Evolutionary conservation across 1,284 basidiomycete genomes (phyloP).

Genomic region (Coniophora puteana): DNA sequence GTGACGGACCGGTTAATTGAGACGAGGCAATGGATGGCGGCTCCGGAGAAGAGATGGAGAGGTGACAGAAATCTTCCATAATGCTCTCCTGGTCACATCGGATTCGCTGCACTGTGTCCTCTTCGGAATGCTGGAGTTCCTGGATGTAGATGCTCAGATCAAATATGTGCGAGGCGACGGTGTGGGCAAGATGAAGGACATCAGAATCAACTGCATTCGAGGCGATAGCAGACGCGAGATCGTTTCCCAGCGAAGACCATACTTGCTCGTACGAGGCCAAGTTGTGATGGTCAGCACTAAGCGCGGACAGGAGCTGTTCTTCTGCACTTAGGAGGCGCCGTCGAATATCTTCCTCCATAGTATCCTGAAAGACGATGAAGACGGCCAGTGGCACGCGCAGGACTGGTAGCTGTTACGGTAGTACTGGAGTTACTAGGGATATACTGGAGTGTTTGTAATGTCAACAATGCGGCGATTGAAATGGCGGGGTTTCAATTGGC

Average conservation of each 20-base stretch:
- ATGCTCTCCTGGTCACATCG: background rate
- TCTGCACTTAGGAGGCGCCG: slow-evolving; percentile 16
- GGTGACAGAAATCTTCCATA: background rate
- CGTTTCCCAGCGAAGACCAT: background rate
- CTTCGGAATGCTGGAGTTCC: background rate
- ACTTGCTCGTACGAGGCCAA: background rate
- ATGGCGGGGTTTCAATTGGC: background rate
- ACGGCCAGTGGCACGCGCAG: background rate
- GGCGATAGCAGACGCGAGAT: background rate
- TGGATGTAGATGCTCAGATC: background rate
- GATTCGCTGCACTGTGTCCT: background rate
- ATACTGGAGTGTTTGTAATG: background rate
- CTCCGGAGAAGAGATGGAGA: background rate
- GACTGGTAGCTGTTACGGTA: background rate
- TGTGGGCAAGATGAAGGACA: background rate
- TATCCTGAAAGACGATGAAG: background rate
- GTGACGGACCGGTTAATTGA: background rate
- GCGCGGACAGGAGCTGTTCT: slow-evolving; percentile 14
- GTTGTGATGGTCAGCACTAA: background rate
- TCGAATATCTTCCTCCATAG: slow-evolving; percentile 11
- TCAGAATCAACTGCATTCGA: background rate
- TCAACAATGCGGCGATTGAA: slow-evolving; percentile 9
- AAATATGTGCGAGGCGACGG: background rate
- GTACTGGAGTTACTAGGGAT: slow-evolving; percentile 1
- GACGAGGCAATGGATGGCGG: background rate